These are phyloP conservation scores for Chiua sp. DNA, from an alignment of 1,284 basidiomycete genomes.

Conservation along the genomic window DNA sequence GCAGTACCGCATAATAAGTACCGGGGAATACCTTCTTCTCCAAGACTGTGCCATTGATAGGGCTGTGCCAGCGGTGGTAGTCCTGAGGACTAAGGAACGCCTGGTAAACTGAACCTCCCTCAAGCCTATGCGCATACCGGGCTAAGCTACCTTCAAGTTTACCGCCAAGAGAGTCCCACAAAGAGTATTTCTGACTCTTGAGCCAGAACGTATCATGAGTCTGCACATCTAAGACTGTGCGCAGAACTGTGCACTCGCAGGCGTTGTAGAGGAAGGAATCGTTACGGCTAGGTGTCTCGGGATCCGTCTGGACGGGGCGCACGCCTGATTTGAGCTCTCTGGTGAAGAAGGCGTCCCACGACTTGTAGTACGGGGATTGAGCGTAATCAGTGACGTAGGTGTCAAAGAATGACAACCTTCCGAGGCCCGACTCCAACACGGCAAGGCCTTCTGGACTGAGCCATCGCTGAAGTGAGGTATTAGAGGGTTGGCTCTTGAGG, in stretches of 20 bases:
- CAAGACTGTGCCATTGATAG: conserved; percentile 51
- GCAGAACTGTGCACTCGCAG: conserved; percentile 52
- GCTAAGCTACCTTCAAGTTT: conserved; percentile 8
- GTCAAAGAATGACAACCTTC: not conserved
- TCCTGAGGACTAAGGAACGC: conserved; percentile 52
- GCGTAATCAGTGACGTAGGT: no score
- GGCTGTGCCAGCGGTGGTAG: conserved; percentile 62
- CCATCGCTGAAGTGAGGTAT: not conserved
- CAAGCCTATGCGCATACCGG: conserved; percentile 32
- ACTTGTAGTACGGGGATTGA: not conserved
- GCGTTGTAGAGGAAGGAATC: conserved; percentile 44
- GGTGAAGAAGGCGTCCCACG: conserved; percentile 9
- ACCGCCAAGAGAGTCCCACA: conserved; percentile 38
- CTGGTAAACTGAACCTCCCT: conserved; percentile 59
- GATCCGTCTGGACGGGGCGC: conserved; percentile 39
- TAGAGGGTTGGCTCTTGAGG: not conserved
- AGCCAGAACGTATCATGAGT: conserved; percentile 47
- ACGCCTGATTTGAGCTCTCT: conserved; percentile 27
- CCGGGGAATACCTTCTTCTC: conserved; percentile 49
- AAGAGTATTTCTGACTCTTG: conserved; percentile 50
- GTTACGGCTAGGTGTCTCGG: conserved; percentile 26
- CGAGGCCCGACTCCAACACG: not conserved
- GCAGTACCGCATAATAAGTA: conserved; percentile 50
- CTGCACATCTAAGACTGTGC: conserved; percentile 40
- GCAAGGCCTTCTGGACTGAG: not conserved